These are phyloP conservation scores for Zangia roseola DNA, from an alignment of 768 basidiomycete genomes.

Conservation along the genomic window DNA sequence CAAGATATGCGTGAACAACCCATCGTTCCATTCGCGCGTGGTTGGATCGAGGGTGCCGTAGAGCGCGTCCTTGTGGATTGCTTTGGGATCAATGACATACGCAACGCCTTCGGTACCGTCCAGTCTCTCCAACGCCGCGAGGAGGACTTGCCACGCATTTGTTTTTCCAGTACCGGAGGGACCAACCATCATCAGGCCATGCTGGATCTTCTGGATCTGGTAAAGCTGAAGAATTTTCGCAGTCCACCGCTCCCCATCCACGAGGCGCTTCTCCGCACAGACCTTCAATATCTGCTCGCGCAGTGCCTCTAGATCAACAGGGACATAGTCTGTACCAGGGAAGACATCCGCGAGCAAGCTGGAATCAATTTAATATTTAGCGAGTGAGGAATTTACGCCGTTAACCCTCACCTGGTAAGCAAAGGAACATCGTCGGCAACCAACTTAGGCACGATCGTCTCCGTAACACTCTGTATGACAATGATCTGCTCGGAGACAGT, in stretches of 20 bases:
- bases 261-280: constrained; percentile 82
- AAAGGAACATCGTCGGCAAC: constrained; percentile 97
- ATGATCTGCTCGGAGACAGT: constrained; percentile 89
- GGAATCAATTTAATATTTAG: not conserved
- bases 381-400: not conserved
- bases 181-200: constrained; percentile 99
- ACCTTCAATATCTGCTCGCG: constrained; percentile 85
- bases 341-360: constrained; percentile 96
- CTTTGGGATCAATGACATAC: constrained; percentile 98
- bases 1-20: constrained; percentile 95
- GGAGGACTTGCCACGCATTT: constrained; percentile 93
- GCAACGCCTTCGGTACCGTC: constrained; percentile 91
- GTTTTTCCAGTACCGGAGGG: constrained; percentile 97
- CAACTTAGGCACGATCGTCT: constrained; percentile 97
- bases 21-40: constrained; percentile 99
- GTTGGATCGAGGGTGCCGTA: constrained; percentile 97
- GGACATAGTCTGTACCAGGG: constrained; percentile 90
- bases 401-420: constrained; percentile 69
- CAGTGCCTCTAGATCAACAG: constrained; percentile 84
- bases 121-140: constrained; percentile 85
- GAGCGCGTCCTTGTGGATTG: constrained; percentile 96
- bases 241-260: constrained; percentile 86
- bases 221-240: constrained; percentile 96
- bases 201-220: constrained; percentile 99
- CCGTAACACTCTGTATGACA: constrained; percentile 95